Percentiles rank a stretch among this genome's conserved stretches.
Evolutionary conservation across 2,329 filamentous ascomycete genomes (phyloP).

Genomic region (Exophiala sp.): DNA sequence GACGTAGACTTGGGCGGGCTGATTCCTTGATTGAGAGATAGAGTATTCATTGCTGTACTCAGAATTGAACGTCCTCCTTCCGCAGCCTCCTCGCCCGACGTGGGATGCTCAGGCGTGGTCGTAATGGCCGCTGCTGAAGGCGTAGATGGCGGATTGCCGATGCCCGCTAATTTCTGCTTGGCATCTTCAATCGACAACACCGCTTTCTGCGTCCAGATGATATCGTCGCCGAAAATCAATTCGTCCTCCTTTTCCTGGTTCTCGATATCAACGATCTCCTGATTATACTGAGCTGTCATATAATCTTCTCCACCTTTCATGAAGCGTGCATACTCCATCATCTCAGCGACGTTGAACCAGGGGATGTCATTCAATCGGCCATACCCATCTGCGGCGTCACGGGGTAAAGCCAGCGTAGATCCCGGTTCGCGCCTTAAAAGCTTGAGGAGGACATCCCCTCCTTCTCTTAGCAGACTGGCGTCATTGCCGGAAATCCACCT

Average conservation of each 20-base stretch:
- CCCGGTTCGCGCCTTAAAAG: conserved; percentile 73
- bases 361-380: conserved; percentile 70
- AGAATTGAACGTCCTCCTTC: conserved; percentile 20
- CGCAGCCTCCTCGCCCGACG: conserved; percentile 19
- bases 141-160: conserved; percentile 58
- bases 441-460: conserved; percentile 81
- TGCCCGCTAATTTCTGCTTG: conserved; percentile 66
- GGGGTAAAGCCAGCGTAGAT: conserved; percentile 80
- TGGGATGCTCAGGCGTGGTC: conserved; percentile 17
- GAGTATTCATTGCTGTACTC: conserved; percentile 28
- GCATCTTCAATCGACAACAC: conserved; percentile 66
- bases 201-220: conserved; percentile 86
- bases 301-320: conserved; percentile 93
- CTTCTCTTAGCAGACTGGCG: conserved; percentile 68
- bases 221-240: conserved; percentile 82
- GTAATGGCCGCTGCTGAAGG: conserved; percentile 30
- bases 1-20: conserved; percentile 9
- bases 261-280: conserved; percentile 68
- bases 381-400: conserved; percentile 68
- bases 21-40: conserved; percentile 28
- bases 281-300: conserved; percentile 72
- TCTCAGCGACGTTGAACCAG: conserved; percentile 91
- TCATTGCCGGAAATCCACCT: conserved; percentile 90
- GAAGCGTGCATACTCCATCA: conserved; percentile 87
- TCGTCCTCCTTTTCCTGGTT: conserved; percentile 83